Evolutionary conservation across 768 basidiomycete species (phyloP), one percentile per base, ranked within the genome.

Genomic region (Tylopilus sp.): DNA sequence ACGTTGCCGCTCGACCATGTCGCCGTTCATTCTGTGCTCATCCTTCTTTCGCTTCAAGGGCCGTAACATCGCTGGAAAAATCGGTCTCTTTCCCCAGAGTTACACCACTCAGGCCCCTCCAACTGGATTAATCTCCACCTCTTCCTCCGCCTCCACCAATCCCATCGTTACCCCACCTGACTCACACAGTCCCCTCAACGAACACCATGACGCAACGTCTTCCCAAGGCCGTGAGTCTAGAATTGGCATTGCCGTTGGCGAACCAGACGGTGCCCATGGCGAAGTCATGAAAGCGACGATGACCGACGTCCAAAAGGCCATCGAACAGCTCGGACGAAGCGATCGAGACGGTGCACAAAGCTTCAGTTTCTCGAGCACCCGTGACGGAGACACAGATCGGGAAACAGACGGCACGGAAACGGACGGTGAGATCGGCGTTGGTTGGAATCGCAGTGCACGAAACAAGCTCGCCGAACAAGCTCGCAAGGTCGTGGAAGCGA

Each of bases 31-130:
- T 45, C 47, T 47, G 36, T 65, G 62, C 61, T 56, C 50, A 66
- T 50, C 57, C 22, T 40, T 47, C 39, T 33, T 64, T 44, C 54
- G 52, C 51, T 56, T 48, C 49, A 55, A 94, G 91, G 94, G 95
- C 15, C 84, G 87, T 31, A 97, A 94, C 69, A 66, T 79, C 6
- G 74, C 80, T 12, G 95, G 95, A 5, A 85, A 85, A 66, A 71
- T 79, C n/a, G 97, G 97, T 3, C 74, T 99, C 11, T 98, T 99
- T 62, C 97, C 97, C 3, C 79, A 87, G 60, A 85, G 82, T 55
- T 98, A 98, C 63, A 95, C 95, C 0, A 77, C 88, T 0, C 72
- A 81, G 4, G 75, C 72, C 2, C 78, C 80, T 0, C 79, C 83
- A 4, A 61, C 63, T 0, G 57, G 62, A 0, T 58, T 57, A 4